These are phyloP conservation scores for Penicillium goetzii DNA, from an alignment of 495 filamentous ascomycete genomes.

Conservation along the genomic window DNA sequence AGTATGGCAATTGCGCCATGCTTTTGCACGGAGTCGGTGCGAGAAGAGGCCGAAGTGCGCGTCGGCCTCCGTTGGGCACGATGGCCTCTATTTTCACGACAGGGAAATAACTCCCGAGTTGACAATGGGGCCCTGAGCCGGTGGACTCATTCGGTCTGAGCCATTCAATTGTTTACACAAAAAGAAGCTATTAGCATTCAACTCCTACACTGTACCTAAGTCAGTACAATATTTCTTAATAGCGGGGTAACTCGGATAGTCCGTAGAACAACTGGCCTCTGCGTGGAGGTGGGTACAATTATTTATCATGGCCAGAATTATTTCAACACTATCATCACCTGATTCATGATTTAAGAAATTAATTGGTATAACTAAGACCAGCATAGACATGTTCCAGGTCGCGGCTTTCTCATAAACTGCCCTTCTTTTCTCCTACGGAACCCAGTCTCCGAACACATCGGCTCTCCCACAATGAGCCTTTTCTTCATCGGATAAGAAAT, in stretches of 20 bases:
- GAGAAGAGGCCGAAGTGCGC: slow-evolving; percentile 1
- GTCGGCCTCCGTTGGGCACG: background rate
- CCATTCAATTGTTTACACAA: background rate
- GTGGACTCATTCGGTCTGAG: background rate
- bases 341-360: background rate
- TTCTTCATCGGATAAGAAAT: slow-evolving; percentile 27
- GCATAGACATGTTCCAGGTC: no score
- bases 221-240: background rate
- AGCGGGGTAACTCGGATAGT: background rate
- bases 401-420: background rate
- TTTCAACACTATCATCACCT: background rate
- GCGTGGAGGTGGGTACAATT: background rate
- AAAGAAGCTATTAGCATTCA: background rate
- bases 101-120: background rate
- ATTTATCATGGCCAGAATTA: no score
- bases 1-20: background rate
- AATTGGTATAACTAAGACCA: background rate
- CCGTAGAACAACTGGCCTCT: background rate
- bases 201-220: no score
- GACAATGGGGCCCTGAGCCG: background rate
- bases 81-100: background rate
- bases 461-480: slow-evolving; percentile 8
- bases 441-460: slow-evolving; percentile 7
- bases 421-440: background rate
- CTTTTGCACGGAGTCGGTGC: background rate